Evolutionary conservation across 371 early-diverging fungal species (phyloP).

Genomic region (Actinomortierella ambigua): DNA sequence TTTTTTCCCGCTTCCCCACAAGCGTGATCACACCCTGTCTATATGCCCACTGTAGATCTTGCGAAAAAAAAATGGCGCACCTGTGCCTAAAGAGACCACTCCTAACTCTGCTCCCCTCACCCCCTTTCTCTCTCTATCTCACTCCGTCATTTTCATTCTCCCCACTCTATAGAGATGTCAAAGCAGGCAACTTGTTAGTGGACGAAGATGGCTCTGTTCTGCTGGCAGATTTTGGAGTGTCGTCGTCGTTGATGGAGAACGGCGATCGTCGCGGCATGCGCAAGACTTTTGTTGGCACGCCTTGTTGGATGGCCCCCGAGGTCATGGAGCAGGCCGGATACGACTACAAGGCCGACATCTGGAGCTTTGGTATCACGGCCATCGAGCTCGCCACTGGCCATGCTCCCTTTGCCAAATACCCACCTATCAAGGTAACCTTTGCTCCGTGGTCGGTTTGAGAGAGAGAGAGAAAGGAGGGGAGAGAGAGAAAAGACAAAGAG

Average conservation of each 20-base stretch:
- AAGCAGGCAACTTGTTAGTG: constrained; percentile 88
- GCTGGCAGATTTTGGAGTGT: constrained; percentile 92
- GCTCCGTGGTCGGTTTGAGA: neutral
- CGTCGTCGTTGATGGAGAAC: constrained; percentile 77
- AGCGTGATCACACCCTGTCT: no score
- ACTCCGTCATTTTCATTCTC: neutral
- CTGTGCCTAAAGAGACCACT: no score
- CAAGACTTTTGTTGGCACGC: constrained; percentile 93
- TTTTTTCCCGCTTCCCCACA: no score
- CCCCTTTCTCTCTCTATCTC: neutral
- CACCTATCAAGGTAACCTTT: constrained; percentile 78
- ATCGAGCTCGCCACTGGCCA: constrained; percentile 91
- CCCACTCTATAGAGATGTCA: constrained; percentile 72
- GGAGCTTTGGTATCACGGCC: constrained; percentile 93
- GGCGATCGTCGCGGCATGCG: constrained; percentile 76
- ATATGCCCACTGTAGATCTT: no score
- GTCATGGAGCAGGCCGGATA: constrained; percentile 73
- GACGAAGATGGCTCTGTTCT: constrained; percentile 84
- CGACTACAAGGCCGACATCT: constrained; percentile 91
- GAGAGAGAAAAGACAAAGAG: constrained; percentile 2
- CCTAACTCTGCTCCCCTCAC: no score
- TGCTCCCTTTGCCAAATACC: constrained; percentile 92
- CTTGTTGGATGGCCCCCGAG: constrained; percentile 93
- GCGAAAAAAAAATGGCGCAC: no score
- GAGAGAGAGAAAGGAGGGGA: neutral